phyloP scores from a whole-genome alignment of 768 basidiomycete genomes.

The Tylopilus balloui region DNA sequence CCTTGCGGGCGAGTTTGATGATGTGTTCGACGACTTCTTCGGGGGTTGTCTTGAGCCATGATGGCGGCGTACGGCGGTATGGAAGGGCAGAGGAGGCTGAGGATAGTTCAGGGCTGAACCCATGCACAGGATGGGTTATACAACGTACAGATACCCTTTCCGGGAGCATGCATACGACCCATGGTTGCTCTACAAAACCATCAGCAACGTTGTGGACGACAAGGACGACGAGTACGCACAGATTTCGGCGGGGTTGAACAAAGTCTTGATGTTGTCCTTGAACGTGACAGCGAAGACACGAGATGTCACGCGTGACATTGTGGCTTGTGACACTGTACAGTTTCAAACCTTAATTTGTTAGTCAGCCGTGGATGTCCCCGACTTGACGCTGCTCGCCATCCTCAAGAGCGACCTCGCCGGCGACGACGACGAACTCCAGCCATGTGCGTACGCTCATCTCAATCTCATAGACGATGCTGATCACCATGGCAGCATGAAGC shows the following conservation, averaged over 20 bases:
- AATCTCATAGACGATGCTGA: not conserved
- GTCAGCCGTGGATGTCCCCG: conserved; percentile 16
- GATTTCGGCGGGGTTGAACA: conserved; percentile 21
- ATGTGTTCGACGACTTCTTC: conserved; percentile 97
- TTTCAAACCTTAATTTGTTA: conserved; percentile 50
- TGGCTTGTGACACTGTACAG: conserved; percentile 53
- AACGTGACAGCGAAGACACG: conserved; percentile 24
- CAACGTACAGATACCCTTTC: conserved; percentile 98
- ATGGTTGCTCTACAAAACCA: conserved; percentile 45
- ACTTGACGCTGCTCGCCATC: conserved; percentile 1
- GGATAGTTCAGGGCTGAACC: conserved; percentile 35
- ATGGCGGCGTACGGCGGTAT: conserved; percentile 90
- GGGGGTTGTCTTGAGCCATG: conserved; percentile 95
- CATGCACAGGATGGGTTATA: not conserved
- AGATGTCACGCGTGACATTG: conserved; percentile 29
- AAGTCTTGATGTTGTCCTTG: not conserved
- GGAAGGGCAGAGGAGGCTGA: conserved; percentile 86
- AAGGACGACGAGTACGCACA: conserved; percentile 31
- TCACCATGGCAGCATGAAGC: conserved; percentile 68
- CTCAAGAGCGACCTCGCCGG: conserved; percentile 33
- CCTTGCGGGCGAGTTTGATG: conserved; percentile 95
- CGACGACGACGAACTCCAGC: conserved; percentile 34
- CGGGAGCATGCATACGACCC: conserved; percentile 99
- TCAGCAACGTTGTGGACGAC: conserved; percentile 10
- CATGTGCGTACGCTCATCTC: conserved; percentile 19